phyloP scores from a whole-genome alignment of 192 early-diverging fungal species.

The Dispira parvispora region DNA sequence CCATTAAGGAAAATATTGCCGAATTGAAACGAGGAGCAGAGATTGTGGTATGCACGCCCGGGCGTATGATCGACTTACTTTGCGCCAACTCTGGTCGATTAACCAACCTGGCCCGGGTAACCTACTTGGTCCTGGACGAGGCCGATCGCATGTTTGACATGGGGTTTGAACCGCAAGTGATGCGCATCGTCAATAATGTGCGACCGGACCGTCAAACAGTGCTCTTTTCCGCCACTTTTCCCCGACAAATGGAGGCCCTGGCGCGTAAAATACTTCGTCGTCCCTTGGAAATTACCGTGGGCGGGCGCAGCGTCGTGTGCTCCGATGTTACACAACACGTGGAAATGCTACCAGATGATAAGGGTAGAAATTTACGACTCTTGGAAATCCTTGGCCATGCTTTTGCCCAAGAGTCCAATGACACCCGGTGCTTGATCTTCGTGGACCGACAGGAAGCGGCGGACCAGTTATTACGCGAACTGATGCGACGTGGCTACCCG shows the following conservation, averaged over 20 bases:
- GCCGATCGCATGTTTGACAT: slow-evolving; percentile 97
- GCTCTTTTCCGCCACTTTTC: slow-evolving; percentile 91
- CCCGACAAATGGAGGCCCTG: slow-evolving; percentile 88
- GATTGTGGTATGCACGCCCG: slow-evolving; percentile 85
- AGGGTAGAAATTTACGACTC: slow-evolving; percentile 69
- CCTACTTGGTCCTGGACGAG: slow-evolving; percentile 93
- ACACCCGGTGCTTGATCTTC: slow-evolving; percentile 72
- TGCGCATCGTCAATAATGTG: slow-evolving; percentile 86
- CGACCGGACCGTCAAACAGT: slow-evolving; percentile 76
- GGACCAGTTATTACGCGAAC: slow-evolving; percentile 70
- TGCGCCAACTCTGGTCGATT: slow-evolving; percentile 75
- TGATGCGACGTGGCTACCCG: slow-evolving; percentile 69
- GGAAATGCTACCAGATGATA: slow-evolving; percentile 62
- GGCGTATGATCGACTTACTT: slow-evolving; percentile 75
- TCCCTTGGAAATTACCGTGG: slow-evolving; percentile 90
- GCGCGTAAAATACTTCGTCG: slow-evolving; percentile 80
- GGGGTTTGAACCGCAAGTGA: slow-evolving; percentile 97
- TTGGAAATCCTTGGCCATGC: slow-evolving; percentile 74
- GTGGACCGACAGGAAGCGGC: slow-evolving; percentile 92
- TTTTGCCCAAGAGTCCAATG: slow-evolving; percentile 48
- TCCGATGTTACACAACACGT: slow-evolving; percentile 80
- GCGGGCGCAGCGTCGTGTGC: slow-evolving; percentile 77
- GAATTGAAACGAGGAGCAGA: slow-evolving; percentile 81
- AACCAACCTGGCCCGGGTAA: slow-evolving; percentile 62
- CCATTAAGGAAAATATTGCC: slow-evolving; percentile 75